Base-by-base conservation (phyloP, 768 basidiomycete genomes). In the Cubamyces sp. region DNA sequence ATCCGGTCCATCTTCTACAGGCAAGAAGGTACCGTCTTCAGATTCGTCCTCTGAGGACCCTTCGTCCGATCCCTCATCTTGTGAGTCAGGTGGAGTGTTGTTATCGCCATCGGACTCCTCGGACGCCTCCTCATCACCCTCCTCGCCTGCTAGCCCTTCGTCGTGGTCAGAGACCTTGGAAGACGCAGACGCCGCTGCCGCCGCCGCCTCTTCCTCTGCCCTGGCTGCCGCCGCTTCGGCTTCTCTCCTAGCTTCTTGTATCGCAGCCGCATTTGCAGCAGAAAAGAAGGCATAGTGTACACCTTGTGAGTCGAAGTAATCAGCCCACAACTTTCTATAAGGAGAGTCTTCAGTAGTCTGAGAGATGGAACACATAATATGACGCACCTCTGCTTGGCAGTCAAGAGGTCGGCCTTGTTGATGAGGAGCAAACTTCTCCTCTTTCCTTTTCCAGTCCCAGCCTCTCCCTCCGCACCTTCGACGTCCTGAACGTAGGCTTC, bases 331-430 rank as follows among this genome's bases (percentile, higher is more conserved):
- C 43, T 80, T 79, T 66, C 96, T 98, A 55, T 7, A 26, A 5
- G 37, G 46, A 6, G 19, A 37, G 42, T 42, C 39, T 19, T 55
- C 16, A 48, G 37, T 8, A 23, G 15, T 12, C 3, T 46, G n/a
- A 25, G 5, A 26, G 23, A 41, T 3, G 50, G 12, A 4, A 18
- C 0, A 41, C 21, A 37, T 19, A 8, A 42, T 64, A 8, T 30
- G 8, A 60, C 80, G 62, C 65, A 93, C 94, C 96, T 84, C 77
- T 99, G 97, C 50, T 87, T 81, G 3, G 82, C 79, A 16, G 93
- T 96, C 67, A 99, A 75, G 54, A 99, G 77, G 80, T 99, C 97
- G 12, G 96, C 86, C 74, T 99, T 99, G 75, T 99, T 99, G 73
- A 98, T 91, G 59, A 98, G 80, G 25, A 99, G 74, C 73, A 98